phyloP scores from a whole-genome alignment of 1,139 yeast genomes.

The Geotrichum bryndzae region DNA sequence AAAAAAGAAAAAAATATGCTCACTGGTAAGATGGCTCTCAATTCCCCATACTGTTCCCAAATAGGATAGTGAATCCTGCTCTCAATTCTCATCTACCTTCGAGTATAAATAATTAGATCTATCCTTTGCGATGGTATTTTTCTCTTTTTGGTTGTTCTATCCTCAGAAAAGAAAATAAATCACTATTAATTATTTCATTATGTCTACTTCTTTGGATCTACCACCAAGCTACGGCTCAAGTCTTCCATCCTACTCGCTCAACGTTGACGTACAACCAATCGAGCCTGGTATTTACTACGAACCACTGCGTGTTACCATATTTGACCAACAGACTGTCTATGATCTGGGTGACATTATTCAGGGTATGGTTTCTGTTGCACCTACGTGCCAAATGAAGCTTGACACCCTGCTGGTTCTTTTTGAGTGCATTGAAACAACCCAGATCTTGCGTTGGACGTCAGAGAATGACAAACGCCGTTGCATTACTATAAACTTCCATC shows the following conservation, averaged over 20 bases:
- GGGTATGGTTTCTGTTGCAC: neutral
- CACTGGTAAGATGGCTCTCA: neutral
- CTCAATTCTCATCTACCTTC: neutral
- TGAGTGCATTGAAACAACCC: neutral
- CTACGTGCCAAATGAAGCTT: neutral
- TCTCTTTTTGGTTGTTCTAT: neutral
- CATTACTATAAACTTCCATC: neutral
- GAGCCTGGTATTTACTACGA: neutral
- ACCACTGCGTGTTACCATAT: neutral
- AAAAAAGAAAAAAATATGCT: neutral
- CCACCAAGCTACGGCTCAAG: neutral
- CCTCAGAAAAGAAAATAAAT: neutral
- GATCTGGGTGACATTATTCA: neutral
- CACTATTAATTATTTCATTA: neutral
- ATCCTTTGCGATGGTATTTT: neutral
- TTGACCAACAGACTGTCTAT: neutral
- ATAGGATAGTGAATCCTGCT: neutral
- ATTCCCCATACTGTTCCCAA: neutral
- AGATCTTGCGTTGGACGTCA: neutral
- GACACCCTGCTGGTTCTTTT: neutral
- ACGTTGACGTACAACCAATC: neutral
- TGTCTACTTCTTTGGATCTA: neutral
- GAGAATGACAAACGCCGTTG: neutral
- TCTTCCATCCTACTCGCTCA: neutral
- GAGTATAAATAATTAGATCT: neutral